Conservation (phyloP, 75 land plant genomes). For the Selaginella moellendorffii region DNA sequence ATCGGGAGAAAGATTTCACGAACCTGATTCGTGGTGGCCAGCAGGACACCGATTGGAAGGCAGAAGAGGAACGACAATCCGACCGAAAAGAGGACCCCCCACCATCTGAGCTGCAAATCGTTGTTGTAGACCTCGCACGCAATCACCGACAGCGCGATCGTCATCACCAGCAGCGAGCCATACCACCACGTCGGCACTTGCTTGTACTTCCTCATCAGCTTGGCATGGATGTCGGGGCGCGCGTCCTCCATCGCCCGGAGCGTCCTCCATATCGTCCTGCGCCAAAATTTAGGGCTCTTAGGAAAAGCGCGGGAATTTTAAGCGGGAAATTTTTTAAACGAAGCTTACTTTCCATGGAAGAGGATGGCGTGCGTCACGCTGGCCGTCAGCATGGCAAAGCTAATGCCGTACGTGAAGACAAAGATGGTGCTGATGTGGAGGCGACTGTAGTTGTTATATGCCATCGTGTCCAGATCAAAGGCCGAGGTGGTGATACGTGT, state of each 20-base stretch:
- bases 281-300: not conserved
- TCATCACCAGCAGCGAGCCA: not conserved
- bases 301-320: not conserved
- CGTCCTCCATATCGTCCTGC: not conserved
- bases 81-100: constrained; percentile 41
- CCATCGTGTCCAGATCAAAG: constrained; percentile 33
- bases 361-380: constrained; percentile 42
- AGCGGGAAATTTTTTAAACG: not conserved
- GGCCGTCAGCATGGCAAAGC: constrained; percentile 56
- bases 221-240: not conserved
- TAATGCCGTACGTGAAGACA: constrained; percentile 47
- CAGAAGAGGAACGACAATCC: constrained; percentile 26
- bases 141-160: not conserved
- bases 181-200: not conserved
- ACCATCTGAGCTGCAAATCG: constrained; percentile 12
- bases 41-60: constrained; percentile 33
- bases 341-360: constrained; percentile 57
- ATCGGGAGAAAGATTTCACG: not conserved
- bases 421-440: constrained; percentile 51
- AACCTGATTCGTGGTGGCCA: constrained; percentile 45
- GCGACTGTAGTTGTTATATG: constrained; percentile 32
- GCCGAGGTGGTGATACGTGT: constrained; percentile 26
- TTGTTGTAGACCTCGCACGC: not conserved
- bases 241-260: not conserved
- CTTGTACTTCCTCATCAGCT: not conserved